Evolutionary conservation across 345 rosid genomes (phyloP).

Genomic region (Ceriops decandra): DNA sequence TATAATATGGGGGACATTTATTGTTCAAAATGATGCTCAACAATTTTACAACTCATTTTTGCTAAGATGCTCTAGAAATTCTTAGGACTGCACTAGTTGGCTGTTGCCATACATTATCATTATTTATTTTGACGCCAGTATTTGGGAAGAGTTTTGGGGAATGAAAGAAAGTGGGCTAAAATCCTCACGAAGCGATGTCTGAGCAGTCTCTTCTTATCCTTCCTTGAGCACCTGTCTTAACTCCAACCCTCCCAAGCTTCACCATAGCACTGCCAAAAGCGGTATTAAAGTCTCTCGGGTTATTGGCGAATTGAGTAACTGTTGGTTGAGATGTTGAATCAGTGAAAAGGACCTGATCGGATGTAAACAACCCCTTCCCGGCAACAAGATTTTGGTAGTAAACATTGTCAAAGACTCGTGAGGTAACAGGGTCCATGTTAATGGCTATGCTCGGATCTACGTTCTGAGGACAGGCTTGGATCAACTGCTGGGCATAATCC

Average conservation of each 20-base stretch:
- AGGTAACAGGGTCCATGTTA: constrained; percentile 56
- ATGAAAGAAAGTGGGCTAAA: not conserved
- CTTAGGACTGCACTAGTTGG: too few species aligned
- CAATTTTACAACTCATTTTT: too few species aligned
- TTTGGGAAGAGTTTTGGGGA: too few species aligned
- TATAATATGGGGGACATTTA: too few species aligned
- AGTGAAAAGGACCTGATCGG: constrained; percentile 60
- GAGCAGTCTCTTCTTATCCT: constrained; percentile 65
- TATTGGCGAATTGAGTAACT: constrained; percentile 57
- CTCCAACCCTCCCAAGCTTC: constrained; percentile 73
- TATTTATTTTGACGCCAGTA: too few species aligned
- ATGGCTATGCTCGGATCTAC: constrained; percentile 53
- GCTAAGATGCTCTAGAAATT: too few species aligned
- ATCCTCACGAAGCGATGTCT: constrained; percentile 40
- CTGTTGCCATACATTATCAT: too few species aligned
- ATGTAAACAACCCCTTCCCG: constrained; percentile 69
- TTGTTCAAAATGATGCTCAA: too few species aligned
- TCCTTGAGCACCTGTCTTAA: constrained; percentile 61
- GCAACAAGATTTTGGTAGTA: constrained; percentile 67
- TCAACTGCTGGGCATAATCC: constrained; percentile 51
- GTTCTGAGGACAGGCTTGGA: constrained; percentile 43
- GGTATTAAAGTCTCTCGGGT: constrained; percentile 40
- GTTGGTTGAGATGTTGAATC: constrained; percentile 47
- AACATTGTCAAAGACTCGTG: constrained; percentile 52
- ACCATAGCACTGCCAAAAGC: constrained; percentile 66